These are phyloP conservation scores for Cystobasidium slooffiae DNA, from an alignment of 1,284 basidiomycete genomes.

Conservation along the genomic window DNA sequence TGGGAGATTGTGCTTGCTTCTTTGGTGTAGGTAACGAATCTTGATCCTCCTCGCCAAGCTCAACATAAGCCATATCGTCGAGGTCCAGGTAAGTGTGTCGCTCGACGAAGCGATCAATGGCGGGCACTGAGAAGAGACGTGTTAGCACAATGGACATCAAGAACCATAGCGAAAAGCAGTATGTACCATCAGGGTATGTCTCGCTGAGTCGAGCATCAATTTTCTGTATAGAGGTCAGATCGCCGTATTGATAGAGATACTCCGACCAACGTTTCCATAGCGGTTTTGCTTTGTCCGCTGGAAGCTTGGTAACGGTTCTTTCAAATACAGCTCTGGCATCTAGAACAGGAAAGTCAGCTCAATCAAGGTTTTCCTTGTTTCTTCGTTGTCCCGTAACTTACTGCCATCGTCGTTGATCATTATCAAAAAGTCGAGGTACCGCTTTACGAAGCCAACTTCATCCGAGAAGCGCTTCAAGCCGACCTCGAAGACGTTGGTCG, in stretches of 20 bases:
- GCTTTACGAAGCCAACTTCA: conserved; percentile 82
- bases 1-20: not conserved
- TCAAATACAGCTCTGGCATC: conserved; percentile 97
- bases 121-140: conserved; percentile 66
- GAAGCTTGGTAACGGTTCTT: conserved; percentile 74
- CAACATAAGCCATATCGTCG: conserved; percentile 84
- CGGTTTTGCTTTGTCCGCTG: conserved; percentile 76
- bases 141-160: not conserved
- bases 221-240: conserved; percentile 84
- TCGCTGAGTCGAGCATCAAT: conserved; percentile 86
- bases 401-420: conserved; percentile 95
- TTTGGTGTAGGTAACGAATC: conserved; percentile 1
- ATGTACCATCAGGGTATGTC: conserved; percentile 76
- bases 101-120: conserved; percentile 88
- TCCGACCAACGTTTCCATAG: conserved; percentile 95
- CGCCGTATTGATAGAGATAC: conserved; percentile 94
- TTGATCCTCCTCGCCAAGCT: conserved; percentile 66
- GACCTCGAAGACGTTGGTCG: conserved; percentile 90
- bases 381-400: conserved; percentile 59
- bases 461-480: conserved; percentile 84
- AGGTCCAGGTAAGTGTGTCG: conserved; percentile 84
- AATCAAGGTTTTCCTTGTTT: not conserved
- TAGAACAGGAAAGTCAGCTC: conserved; percentile 55
- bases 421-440: conserved; percentile 90
- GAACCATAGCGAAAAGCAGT: conserved; percentile 33